Evolutionary conservation across 202 grass and related monocot genomes (phyloP).

Genomic region (Panicum hallii): DNA sequence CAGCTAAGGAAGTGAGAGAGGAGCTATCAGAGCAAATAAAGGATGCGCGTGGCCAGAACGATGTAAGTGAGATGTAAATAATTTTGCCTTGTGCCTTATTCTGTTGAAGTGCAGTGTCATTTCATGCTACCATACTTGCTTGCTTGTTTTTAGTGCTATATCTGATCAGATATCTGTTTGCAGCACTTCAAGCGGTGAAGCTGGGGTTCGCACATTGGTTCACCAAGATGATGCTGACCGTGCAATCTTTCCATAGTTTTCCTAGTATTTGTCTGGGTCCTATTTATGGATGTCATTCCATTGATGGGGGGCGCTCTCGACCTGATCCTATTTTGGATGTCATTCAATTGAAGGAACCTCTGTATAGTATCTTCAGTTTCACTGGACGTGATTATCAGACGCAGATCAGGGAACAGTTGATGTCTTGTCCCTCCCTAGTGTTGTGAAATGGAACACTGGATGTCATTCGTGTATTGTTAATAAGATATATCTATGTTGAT

Average conservation of each 20-base stretch:
- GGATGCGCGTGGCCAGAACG: constrained; percentile 47
- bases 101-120: background rate
- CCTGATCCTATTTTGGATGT: background rate
- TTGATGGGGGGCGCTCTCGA: background rate
- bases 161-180: constrained; percentile 31
- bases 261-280: background rate
- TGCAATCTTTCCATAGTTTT: background rate
- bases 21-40: constrained; percentile 61
- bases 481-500: background rate
- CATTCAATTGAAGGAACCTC: background rate
- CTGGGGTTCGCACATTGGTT: too few relatives aligned
- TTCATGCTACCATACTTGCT: background rate
- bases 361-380: constrained; percentile 13
- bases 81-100: background rate
- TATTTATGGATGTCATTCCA: background rate
- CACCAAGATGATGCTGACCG: constrained; percentile 8
- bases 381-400: background rate
- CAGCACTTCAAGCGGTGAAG: constrained; percentile 57
- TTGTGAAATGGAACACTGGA: background rate
- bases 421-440: background rate
- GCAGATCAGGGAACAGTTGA: background rate
- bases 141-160: background rate
- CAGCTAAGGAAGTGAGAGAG: constrained; percentile 64
- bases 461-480: constrained; percentile 10
- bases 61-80: constrained; percentile 32